Base-by-base conservation (phyloP, 225 moss, liverwort and hornwort genomes). In the Anthoceros angustus region DNA sequence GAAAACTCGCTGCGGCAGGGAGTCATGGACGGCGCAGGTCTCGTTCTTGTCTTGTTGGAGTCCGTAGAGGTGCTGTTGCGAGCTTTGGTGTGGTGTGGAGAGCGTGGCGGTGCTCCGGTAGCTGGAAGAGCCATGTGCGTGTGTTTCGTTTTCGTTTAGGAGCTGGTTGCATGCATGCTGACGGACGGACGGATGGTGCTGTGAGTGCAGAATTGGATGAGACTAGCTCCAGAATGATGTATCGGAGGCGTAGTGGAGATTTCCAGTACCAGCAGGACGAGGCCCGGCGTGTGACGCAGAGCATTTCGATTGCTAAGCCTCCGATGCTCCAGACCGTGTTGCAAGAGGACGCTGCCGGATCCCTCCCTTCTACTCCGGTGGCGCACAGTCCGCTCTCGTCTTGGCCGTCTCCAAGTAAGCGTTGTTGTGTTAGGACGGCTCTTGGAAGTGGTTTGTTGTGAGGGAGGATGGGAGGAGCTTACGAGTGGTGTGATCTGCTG, bases 251-350 rank as follows among this genome's bases (percentile, higher is more conserved):
- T 63, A 84, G 84, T 43, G 82, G 81, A 0, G 84, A 84, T 25
- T 84, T 77, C 39, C 77, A 79, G 60, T 65, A 9, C 0, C 40
- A 67, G 2, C 82, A 82, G 66, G 70, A 71, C 10, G 84, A 84
- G 77, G 77, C 81, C 55, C 79, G 79, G 12, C 78, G 79, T 38
- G 77, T 84, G 42, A 82, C 84, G 3, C 82, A 84, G 66, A 82
- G 84, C 62, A 84, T 84, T 63, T 71, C 81, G 0, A 84, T 84
- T 46, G 81, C 71, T 70, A 84, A 84, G 65, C 84, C 84, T 2
- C 69, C 75, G 1, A 84, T 79, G 84, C 73, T 84, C 77, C 77
- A 4, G 62, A 39, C 16, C 64, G 64, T 39, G 74, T 79, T 45
- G 77, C 69, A 10, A 76, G 84, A 43, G 77, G 84, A 81, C 25